phyloP scores from a whole-genome alignment of 129 eudicot genomes.

The Flaveria ramosissima region DNA sequence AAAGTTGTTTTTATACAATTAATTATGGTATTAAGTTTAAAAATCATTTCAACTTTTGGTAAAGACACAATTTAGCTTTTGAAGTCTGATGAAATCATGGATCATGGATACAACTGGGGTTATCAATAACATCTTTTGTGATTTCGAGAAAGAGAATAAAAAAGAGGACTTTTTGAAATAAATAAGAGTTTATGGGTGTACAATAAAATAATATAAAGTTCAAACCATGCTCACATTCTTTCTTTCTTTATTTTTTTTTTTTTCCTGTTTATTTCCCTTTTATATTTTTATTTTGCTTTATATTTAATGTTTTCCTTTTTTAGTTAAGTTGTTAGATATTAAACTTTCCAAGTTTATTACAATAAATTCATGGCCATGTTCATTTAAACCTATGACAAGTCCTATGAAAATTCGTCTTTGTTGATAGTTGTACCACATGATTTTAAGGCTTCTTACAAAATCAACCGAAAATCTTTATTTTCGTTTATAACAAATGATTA shows the following conservation, averaged over 20 bases:
- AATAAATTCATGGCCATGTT: neutral
- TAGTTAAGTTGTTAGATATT: neutral
- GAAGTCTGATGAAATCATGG: slow-evolving; percentile 29
- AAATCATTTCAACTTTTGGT: slow-evolving; percentile 19
- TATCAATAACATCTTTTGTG: slow-evolving; percentile 7
- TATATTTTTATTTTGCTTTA: too few species aligned
- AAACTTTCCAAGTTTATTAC: neutral
- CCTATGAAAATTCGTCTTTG: too few species aligned
- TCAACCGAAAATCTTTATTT: neutral
- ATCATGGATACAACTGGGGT: slow-evolving; percentile 23
- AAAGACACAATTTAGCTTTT: slow-evolving; percentile 16
- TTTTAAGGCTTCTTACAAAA: neutral
- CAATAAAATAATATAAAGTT: slow-evolving; percentile 4
- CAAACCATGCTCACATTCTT: slow-evolving; percentile 23
- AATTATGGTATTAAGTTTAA: neutral
- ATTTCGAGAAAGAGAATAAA: slow-evolving; percentile 8
- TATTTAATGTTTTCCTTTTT: neutral
- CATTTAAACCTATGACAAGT: neutral
- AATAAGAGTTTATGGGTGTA: slow-evolving; percentile 25
- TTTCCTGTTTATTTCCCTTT: neutral
- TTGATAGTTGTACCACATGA: neutral
- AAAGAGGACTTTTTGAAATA: slow-evolving; percentile 25
- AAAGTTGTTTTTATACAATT: neutral
- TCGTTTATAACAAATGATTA: neutral
- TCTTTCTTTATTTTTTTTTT: too few species aligned